Evolutionary conservation across 1,139 yeast species (phyloP), one percentile per base, ranked within the genome.

Genomic region (Suhomyces bribrorum): DNA sequence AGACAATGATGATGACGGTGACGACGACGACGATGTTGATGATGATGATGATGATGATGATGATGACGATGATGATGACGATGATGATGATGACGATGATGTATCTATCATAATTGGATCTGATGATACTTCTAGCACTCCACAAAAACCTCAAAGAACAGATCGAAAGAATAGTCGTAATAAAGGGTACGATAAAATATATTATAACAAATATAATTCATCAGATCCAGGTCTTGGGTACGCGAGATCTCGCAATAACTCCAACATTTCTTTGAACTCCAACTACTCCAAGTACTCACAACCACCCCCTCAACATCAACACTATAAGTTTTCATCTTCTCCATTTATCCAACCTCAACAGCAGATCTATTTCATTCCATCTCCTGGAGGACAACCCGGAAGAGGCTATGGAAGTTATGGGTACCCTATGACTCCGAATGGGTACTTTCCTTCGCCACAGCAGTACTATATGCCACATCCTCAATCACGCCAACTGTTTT

Each of bases 101-200:
- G 65, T 69, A 9, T 68, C 75, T 5, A 69, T 72, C 22, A 66
- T 72, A 29, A 69, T 71, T 44, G 70, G 66, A 20, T 59, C 73
- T 4, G 73, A 67, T 34, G 69, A 64, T 34, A 56, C 66, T 11
- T 57, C 63, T 2, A 55, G 59, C 12, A 50, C 55, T 11, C 56
- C 55, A 14, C 31, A 48, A 32, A 36, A n/a, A 11, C 31, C 22
- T 46, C 47, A 30, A 45, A 45, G 30, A 14, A 8, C 15, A 4
- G 16, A 28, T 11, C 22, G 35, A 14, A 26, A 31, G 5, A 29
- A 37, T 13, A 38, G 33, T 29, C 32, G 39, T 16, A 31, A 26
- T 14, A 37, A 36, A 16, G 38, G 37, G 6, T 37, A 42, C 14
- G 36, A 38, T 23, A 44, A 33, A 31, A 31, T 39, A 20, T 39